Evolutionary conservation across 768 basidiomycete genomes (phyloP).

Genomic region (Rhodotorula sphaerocarpa): DNA sequence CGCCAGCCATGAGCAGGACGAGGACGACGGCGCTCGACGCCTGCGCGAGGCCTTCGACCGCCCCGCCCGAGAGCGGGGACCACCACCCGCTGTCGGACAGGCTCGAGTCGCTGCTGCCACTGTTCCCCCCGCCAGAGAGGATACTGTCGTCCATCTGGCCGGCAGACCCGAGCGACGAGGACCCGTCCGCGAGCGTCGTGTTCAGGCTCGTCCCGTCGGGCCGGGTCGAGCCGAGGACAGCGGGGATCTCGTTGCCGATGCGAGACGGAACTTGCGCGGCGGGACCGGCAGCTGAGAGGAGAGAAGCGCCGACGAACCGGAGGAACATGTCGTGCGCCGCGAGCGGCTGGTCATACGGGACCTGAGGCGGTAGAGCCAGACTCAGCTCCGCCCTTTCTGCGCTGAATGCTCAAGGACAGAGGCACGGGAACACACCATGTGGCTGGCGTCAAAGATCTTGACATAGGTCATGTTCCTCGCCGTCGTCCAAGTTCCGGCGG

Average conservation of each 20-base stretch:
- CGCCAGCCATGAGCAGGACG: slow-evolving; percentile 25
- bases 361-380: too few species aligned
- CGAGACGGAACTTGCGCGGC: slow-evolving; percentile 72
- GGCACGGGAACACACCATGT: slow-evolving; percentile 59
- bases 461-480: slow-evolving; percentile 87
- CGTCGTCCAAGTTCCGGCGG: slow-evolving; percentile 85
- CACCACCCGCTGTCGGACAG: neutral
- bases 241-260: slow-evolving; percentile 63
- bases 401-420: too few species aligned
- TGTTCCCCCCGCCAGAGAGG: too few species aligned
- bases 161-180: neutral
- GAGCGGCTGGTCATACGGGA: slow-evolving; percentile 63
- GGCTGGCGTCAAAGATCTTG: slow-evolving; percentile 88
- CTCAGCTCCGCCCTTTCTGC: too few species aligned
- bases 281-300: slow-evolving; percentile 67
- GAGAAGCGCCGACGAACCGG: slow-evolving; percentile 79
- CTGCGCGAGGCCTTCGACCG: slow-evolving; percentile 31
- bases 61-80: neutral
- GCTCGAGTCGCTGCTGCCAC: neutral
- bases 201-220: slow-evolving; percentile 32
- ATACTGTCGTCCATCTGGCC: too few species aligned
- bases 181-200: neutral
- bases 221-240: slow-evolving; percentile 35
- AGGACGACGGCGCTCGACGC: slow-evolving; percentile 30
- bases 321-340: slow-evolving; percentile 96